These are phyloP conservation scores for Aciculosporium take DNA, from an alignment of 2,329 filamentous ascomycete species.

Conservation along the genomic window DNA sequence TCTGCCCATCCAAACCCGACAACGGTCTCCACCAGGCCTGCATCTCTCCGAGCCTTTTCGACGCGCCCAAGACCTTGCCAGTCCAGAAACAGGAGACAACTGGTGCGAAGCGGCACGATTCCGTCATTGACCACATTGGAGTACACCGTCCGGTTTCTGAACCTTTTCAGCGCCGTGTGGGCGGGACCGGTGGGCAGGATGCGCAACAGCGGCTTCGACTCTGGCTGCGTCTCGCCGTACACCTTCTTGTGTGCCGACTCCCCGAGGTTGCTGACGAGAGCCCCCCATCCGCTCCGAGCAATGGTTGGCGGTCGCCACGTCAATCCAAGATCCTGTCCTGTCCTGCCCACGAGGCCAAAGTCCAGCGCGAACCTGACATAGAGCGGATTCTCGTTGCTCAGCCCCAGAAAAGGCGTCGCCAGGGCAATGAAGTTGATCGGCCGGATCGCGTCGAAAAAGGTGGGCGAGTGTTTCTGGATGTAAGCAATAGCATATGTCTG, in stretches of 20 bases:
- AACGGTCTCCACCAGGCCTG: slow-evolving; percentile 81
- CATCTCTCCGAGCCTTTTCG: slow-evolving; percentile 85
- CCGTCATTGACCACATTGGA: slow-evolving; percentile 97
- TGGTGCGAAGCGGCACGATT: slow-evolving; percentile 87
- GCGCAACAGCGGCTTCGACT: slow-evolving; percentile 75
- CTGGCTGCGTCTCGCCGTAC: slow-evolving; percentile 50
- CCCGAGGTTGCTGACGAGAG: slow-evolving; percentile 69
- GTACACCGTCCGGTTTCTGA: slow-evolving; percentile 82
- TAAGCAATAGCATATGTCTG: slow-evolving; percentile 94
- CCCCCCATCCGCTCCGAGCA: slow-evolving; percentile 74
- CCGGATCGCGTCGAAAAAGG: slow-evolving; percentile 74
- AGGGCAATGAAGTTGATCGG: slow-evolving; percentile 85
- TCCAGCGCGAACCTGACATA: slow-evolving; percentile 96
- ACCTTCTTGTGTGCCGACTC: slow-evolving; percentile 48
- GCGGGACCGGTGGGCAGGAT: slow-evolving; percentile 87
- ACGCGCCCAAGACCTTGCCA: slow-evolving; percentile 90
- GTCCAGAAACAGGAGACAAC: slow-evolving; percentile 89
- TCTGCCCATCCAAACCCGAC: slow-evolving; percentile 93
- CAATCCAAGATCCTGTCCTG: slow-evolving; percentile 84
- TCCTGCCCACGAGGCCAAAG: slow-evolving; percentile 89
- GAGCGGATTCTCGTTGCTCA: slow-evolving; percentile 94
- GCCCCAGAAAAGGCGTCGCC: slow-evolving; percentile 73
- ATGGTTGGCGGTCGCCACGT: slow-evolving; percentile 87
- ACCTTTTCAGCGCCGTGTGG: slow-evolving; percentile 73
- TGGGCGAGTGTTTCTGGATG: slow-evolving; percentile 86